Evolutionary conservation across 2,329 filamentous ascomycete genomes (phyloP).

Genomic region (Paecilomyces fulvus): DNA sequence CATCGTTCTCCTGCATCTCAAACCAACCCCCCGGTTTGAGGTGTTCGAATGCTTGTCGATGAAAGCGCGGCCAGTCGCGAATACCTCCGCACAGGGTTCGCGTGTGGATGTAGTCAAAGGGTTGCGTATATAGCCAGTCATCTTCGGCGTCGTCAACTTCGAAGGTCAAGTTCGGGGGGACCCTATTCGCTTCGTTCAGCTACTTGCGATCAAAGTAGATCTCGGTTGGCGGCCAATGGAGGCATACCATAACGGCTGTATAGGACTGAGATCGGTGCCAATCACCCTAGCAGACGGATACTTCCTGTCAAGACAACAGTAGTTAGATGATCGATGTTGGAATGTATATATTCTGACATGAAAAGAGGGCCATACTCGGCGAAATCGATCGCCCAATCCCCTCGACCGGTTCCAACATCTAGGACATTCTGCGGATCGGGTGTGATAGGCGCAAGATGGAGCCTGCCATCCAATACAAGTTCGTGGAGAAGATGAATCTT

Average conservation of each 20-base stretch:
- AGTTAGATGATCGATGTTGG: background rate
- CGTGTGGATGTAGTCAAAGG: slow-evolving; percentile 16
- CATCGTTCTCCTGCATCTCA: slow-evolving; percentile 41
- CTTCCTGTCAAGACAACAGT: background rate
- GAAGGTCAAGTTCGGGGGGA: slow-evolving; percentile 16
- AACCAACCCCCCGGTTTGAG: slow-evolving; percentile 42
- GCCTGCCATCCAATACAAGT: slow-evolving; percentile 7
- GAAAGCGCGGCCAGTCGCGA: slow-evolving; percentile 10
- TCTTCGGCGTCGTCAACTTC: slow-evolving; percentile 16
- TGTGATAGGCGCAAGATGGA: slow-evolving; percentile 8
- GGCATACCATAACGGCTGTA: slow-evolving; percentile 9
- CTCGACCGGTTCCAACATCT: slow-evolving; percentile 9
- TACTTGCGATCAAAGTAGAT: background rate
- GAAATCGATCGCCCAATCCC: slow-evolving; percentile 8
- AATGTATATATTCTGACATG: background rate
- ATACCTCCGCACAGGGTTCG: slow-evolving; percentile 11
- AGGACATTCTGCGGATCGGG: slow-evolving; percentile 5
- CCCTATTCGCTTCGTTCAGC: slow-evolving; percentile 5
- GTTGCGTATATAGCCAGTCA: slow-evolving; percentile 14
- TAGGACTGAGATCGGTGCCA: slow-evolving; percentile 10
- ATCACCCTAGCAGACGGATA: slow-evolving; percentile 5
- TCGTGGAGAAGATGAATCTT: slow-evolving; percentile 7
- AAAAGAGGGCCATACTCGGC: background rate
- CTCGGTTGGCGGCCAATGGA: background rate
- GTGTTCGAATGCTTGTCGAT: slow-evolving; percentile 14